Conservation (phyloP, 208 protist species). For the Kentomonas sorsogonicus region DNA sequence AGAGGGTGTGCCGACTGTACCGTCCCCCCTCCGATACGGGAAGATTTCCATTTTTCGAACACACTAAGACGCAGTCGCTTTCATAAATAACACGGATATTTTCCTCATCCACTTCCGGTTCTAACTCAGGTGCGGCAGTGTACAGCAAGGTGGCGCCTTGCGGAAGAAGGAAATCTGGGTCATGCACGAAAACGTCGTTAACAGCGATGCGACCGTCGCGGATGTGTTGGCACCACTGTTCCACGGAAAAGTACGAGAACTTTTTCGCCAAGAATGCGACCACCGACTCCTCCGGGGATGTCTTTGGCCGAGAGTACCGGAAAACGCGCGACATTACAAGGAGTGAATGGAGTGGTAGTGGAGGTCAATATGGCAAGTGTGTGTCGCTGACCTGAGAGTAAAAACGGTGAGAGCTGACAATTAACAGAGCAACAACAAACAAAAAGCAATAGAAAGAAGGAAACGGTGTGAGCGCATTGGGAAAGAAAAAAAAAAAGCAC, state of each 20-base stretch:
- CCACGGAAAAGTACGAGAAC: constrained; percentile 52
- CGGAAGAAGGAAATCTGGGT: too few relatives aligned
- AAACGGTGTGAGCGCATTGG: neutral
- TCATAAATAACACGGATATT: constrained; percentile 49
- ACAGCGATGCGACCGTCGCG: constrained; percentile 37
- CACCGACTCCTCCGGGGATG: constrained; percentile 33
- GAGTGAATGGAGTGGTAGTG: neutral
- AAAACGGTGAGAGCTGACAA: too few relatives aligned
- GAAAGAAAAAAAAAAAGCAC: constrained; percentile 7
- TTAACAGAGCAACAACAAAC: neutral
- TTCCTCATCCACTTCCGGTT: constrained; percentile 62
- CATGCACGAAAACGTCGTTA: too few relatives aligned
- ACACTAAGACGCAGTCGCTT: constrained; percentile 48
- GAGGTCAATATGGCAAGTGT: neutral
- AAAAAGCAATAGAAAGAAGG: neutral
- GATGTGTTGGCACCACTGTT: constrained; percentile 54
- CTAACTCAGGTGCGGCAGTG: constrained; percentile 55
- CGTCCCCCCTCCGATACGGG: constrained; percentile 79
- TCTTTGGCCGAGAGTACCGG: constrained; percentile 59
- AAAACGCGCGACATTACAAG: constrained; percentile 40
- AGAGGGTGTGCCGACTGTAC: constrained; percentile 79
- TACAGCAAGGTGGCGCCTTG: constrained; percentile 63
- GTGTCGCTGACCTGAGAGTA: neutral
- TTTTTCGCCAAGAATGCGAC: constrained; percentile 34
- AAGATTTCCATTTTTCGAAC: constrained; percentile 73